phyloP scores from a whole-genome alignment of 225 moss, liverwort and hornwort species.

The Pseudoscleropodium purum region DNA sequence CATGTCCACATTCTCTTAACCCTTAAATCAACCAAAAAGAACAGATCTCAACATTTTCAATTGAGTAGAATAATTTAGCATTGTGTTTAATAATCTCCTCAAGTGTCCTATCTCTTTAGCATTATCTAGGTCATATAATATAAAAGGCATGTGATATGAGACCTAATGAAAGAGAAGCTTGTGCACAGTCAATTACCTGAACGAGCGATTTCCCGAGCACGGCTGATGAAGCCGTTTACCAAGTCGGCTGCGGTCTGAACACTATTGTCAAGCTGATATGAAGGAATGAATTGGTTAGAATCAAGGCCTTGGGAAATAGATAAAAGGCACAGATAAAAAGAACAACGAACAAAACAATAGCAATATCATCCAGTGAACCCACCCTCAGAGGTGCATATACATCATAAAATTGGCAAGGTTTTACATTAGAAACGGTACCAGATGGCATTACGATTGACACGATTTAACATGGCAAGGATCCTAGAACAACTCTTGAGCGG shows the following conservation, averaged over 20 bases:
- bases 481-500: not conserved
- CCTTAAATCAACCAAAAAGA: not conserved
- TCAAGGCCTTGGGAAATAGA: not conserved
- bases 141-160: not conserved
- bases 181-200: constrained; percentile 8
- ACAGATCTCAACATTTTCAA: not conserved
- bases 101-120: not conserved
- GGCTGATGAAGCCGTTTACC: constrained; percentile 30
- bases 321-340: not conserved
- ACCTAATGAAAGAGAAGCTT: not conserved
- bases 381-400: not conserved
- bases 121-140: not conserved
- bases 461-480: not conserved
- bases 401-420: not conserved
- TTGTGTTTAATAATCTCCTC: not conserved
- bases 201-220: constrained; percentile 40
- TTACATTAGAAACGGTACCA: not conserved
- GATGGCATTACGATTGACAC: not conserved
- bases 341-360: not conserved
- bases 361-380: not conserved
- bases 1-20: not conserved
- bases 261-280: constrained; percentile 27
- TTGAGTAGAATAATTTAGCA: not conserved
- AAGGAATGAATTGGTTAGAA: not conserved
- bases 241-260: constrained; percentile 26